Percentiles rank a stretch among this genome's conserved stretches.
Evolutionary conservation across 106 monocot species (phyloP).

Genomic region (Platanthera guangdongensis): DNA sequence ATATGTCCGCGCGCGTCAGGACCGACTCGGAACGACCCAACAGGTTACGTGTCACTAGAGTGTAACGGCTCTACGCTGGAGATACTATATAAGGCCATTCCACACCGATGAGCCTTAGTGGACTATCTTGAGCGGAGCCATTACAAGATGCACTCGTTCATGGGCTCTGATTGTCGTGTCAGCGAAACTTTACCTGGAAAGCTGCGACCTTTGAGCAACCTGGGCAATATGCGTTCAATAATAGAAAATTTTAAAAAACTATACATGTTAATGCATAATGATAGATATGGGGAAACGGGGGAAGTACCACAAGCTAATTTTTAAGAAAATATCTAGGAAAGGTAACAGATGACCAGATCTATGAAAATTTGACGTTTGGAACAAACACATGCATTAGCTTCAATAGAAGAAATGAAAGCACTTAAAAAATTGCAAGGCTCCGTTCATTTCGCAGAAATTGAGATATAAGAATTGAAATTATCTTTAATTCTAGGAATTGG

Average conservation of each 20-base stretch:
- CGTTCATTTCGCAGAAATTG: too few species aligned
- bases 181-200: constrained; percentile 93
- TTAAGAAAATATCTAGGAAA: neutral
- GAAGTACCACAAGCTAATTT: neutral
- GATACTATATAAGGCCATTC: too few species aligned
- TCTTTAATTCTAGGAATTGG: too few species aligned
- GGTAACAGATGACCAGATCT: neutral
- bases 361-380: neutral
- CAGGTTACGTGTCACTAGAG: too few species aligned
- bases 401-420: neutral
- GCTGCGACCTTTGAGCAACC: constrained; percentile 84
- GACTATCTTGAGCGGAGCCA: too few species aligned
- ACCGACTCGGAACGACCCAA: too few species aligned
- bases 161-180: constrained; percentile 54
- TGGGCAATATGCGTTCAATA: constrained; percentile 12
- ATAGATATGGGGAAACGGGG: neutral
- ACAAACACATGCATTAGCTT: neutral
- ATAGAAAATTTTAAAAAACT: neutral
- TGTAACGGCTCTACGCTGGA: too few species aligned
- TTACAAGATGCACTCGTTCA: constrained; percentile 32
- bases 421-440: too few species aligned
- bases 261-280: constrained; percentile 1
- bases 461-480: too few species aligned
- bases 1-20: too few species aligned
- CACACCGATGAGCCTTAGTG: too few species aligned